Evolutionary conservation across 192 early-diverging fungal genomes (phyloP), one percentile per base, ranked within the genome.

Genomic region (Dissophora globulifera): DNA sequence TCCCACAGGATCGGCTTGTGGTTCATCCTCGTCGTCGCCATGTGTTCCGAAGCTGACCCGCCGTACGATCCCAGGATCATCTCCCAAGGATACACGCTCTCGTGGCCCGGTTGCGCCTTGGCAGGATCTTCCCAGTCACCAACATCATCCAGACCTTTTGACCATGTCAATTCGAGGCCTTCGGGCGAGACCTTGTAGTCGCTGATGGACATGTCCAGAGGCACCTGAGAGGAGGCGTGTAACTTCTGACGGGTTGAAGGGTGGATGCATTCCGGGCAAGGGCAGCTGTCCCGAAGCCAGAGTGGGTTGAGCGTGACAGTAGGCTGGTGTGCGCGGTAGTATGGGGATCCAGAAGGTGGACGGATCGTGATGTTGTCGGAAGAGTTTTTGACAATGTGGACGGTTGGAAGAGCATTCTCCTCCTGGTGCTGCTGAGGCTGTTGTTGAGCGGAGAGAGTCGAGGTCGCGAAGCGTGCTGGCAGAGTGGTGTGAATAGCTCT

Each of bases 271-370:
- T 57, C 52, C 11, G 83, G 63, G 41, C 88, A 89, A 17, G 68
- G 85, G 57, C 88, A 89, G 46, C 87, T 87, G 57, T 89, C 88
- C 41, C 86, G 68, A 20, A 89, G 82, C 88, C 88, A 89, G 23
- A 88, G 54, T 9, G 72, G 26, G 52, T 67, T 61, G 16, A 67
- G 46, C 12, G 52, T 61, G 19, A 62, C 66, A 11, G 62, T 35
- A 7, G 46, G 31, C 20, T 71, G 58, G 27, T 61, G 51, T 17
- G 57, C 1, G 2, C 58, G 62, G 19, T 66, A 46, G 38, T 42
- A 64, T 23, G 54, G n/a, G 10, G 69, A 74, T 5, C 42, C 56
- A 11, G 40, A n/a, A 3, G 61, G 42, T 9, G 68, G 42, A 0
- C 26, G 26, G 41, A 69, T 52, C 1, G 61, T 64, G 42, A 74